Percentiles rank a stretch among this genome's conserved stretches.
Conservation (phyloP, 176 grass and related monocot genomes). For the Oryza glaberrima region DNA sequence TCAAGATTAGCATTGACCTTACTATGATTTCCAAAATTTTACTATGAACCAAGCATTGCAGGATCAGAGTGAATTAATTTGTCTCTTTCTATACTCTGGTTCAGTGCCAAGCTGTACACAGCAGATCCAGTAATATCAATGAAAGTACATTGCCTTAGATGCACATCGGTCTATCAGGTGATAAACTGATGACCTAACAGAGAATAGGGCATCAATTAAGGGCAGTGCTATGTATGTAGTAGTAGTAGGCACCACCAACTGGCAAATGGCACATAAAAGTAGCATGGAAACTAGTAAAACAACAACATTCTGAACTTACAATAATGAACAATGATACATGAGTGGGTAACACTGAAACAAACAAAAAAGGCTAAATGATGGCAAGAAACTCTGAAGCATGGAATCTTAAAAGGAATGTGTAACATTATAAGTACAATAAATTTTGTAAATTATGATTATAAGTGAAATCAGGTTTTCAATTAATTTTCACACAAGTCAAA, state of each 20-base stretch:
- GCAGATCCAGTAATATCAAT: neutral
- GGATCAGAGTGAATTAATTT: neutral
- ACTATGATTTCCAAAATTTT: neutral
- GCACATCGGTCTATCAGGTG: neutral
- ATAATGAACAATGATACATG: neutral
- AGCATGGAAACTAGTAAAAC: neutral
- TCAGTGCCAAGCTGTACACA: neutral
- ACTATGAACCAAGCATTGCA: slow-evolving; percentile 9
- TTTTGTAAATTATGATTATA: neutral
- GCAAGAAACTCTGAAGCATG: neutral
- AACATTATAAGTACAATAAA: neutral
- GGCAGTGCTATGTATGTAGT: neutral
- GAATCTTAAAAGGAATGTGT: neutral
- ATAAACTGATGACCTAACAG: slow-evolving; percentile 15
- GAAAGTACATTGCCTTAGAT: neutral
- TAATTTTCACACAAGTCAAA: neutral
- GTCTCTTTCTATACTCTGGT: neutral
- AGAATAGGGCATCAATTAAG: neutral
- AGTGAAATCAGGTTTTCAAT: neutral
- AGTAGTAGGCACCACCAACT: neutral
- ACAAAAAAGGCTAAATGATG: neutral
- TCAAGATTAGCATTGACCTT: neutral
- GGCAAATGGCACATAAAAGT: neutral
- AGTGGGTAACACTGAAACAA: neutral
- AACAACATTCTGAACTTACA: neutral